Evolutionary conservation across 106 monocot species (phyloP), one percentile per base, ranked within the genome.

Genomic region (Dendrobium huoshanense): DNA sequence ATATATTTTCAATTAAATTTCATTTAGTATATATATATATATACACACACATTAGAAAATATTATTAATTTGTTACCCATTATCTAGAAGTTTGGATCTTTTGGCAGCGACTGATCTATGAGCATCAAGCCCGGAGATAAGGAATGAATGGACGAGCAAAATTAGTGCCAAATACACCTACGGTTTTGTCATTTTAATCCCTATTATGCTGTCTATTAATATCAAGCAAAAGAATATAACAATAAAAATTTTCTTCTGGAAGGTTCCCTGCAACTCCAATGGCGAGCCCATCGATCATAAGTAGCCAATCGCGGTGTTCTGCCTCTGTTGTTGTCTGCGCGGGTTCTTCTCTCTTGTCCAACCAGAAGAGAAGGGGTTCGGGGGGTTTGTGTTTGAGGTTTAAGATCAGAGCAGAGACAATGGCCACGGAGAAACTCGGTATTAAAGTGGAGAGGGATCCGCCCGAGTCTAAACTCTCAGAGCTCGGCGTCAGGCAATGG

Each of bases 351-450:
- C 49, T 51, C 18, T 40, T 16, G 55, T 1, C 16, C 72, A 31
- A 67, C 68, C 25, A 72, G 77, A 15, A 54, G 48, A 48, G 78
- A 40, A 56, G 75, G 56, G 44, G 41, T 41, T 40, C n/a, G 64
- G 29, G 44, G 19, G 19, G 44, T 43, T 41, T 40, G 73, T 43
- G 41, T 18, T 73, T 44, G 4, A 55, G 81, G 37, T 75, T 86
- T 67, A 67, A 44, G 65, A 80, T 92, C 27, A 90, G 84, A 73
- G 93, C 86, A 65, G 90, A 90, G 64, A 72, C 92, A 55, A 92
- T 92, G 96, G 91, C 88, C 37, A 96, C 92, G 79, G 94, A 96
- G 92, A 94, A 90, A 85, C 78, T 94, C 37, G 96, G 94, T 11
- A 81, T 96, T 47, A 90, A 79, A 84, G 90, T 96, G 27, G 89